Evolutionary conservation across 2,329 filamentous ascomycete genomes (phyloP), one percentile per base, ranked within the genome.

Genomic region (Cytospora piceae): DNA sequence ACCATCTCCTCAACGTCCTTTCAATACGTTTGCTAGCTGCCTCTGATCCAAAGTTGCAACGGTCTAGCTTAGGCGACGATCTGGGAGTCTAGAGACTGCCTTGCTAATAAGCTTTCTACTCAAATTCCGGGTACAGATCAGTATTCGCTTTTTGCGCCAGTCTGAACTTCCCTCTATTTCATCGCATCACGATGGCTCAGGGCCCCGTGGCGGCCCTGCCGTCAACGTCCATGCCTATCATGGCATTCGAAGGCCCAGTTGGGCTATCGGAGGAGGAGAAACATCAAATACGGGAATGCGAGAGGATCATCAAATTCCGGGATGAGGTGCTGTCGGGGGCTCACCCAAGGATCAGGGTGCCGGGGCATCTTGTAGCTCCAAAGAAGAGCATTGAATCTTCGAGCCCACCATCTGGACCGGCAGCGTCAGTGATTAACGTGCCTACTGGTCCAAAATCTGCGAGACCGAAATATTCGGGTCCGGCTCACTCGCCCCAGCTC

Each of bases 241-340:
- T 64, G 62, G 67, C 67, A 27, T 32, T 55, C 24, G 58, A 37
- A 24, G 3, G 29, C 12, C 12, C 55, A 24, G 58, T 78, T 71
- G 66, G 72, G 55, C 68, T 75, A 42, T 75, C 80, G 63, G 75
- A 82, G 68, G 81, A 83, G 67, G 83, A 86, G 70, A 75, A 82
- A 66, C 80, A 83, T 73, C 86, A 90, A 73, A 78, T 90, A 58
- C 77, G 82, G 72, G 87, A 94, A 78, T 95, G 93, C 81, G 86
- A 90, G 74, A 92, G 90, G 79, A 91, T 98, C 73, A 77, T 96
- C 74, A 86, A 83, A 71, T 88, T 98, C 77, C 90, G 89, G 77
- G 91, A 97, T 81, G 84, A 88, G 71, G 85, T 98, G 72, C 82
- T 95, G 74, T 87, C 91, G 76, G 93, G 94, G 74, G 87, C 84